A percentile compares a stretch with the other conserved stretches of the same genome.
Evolutionary conservation across 768 basidiomycete species (phyloP).

Genomic region (Podaxis sp.): DNA sequence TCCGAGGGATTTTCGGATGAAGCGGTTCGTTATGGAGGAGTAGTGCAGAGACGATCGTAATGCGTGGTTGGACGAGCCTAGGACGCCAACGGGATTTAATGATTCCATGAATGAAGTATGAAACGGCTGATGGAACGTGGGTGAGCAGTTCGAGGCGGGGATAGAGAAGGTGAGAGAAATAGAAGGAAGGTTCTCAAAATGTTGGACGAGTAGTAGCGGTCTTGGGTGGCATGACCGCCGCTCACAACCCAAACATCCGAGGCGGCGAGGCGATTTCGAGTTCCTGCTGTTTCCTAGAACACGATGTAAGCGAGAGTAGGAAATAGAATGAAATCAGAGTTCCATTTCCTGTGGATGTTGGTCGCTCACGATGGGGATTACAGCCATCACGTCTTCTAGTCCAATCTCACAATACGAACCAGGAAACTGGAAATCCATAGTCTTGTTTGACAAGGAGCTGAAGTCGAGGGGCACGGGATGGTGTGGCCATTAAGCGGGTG

Average conservation of each 20-base stretch:
- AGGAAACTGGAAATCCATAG: background rate
- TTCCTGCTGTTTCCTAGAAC: background rate
- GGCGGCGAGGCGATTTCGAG: background rate
- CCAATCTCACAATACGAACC: background rate
- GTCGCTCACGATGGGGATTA: background rate
- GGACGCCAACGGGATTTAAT: background rate
- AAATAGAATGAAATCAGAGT: constrained; percentile 2
- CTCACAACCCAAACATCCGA: background rate
- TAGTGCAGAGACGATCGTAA: background rate
- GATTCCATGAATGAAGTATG: background rate
- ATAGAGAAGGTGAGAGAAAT: background rate
- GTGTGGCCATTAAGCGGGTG: background rate
- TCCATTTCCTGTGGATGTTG: background rate
- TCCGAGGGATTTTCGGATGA: constrained; percentile 13
- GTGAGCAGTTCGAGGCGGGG: background rate
- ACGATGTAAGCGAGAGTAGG: background rate
- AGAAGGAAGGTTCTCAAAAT: background rate
- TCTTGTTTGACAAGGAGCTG: constrained; percentile 8
- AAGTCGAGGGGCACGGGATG: background rate
- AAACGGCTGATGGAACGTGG: background rate
- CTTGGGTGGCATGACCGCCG: background rate
- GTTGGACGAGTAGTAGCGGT: background rate
- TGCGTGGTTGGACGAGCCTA: background rate
- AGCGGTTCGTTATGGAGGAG: constrained; percentile 1
- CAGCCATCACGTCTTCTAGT: background rate